Percentiles rank a stretch among this genome's conserved stretches.
phyloP scores from a whole-genome alignment of 345 rosid species.

The Microcos paniculata region DNA sequence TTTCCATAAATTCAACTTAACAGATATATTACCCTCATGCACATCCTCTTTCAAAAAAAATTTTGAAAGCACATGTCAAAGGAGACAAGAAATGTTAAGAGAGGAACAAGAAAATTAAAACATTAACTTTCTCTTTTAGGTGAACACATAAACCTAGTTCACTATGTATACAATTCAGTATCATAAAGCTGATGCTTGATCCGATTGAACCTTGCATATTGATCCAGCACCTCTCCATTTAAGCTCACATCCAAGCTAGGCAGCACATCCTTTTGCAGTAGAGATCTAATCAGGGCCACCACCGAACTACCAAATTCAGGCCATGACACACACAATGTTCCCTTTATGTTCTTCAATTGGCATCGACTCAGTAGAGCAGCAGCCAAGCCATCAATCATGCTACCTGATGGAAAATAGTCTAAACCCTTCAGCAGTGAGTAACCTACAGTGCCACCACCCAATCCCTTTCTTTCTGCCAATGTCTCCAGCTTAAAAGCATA shows the following conservation, averaged over 20 bases:
- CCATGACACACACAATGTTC: slow-evolving; percentile 72
- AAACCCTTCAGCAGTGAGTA: slow-evolving; percentile 45
- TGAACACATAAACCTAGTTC: slow-evolving; percentile 22
- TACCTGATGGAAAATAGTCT: slow-evolving; percentile 87
- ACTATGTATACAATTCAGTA: slow-evolving; percentile 62
- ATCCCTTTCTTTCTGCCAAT: slow-evolving; percentile 48
- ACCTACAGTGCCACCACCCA: slow-evolving; percentile 20
- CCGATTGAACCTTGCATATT: slow-evolving; percentile 24
- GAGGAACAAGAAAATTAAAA: background rate
- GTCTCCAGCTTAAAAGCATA: slow-evolving; percentile 83
- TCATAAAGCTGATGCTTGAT: slow-evolving; percentile 49
- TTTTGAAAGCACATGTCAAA: background rate
- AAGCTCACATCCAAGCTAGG: slow-evolving; percentile 41
- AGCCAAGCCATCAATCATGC: slow-evolving; percentile 78
- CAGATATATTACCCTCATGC: background rate
- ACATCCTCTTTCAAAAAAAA: background rate
- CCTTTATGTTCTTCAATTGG: slow-evolving; percentile 72
- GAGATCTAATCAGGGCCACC: slow-evolving; percentile 45
- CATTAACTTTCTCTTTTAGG: too few species aligned
- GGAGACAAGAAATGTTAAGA: background rate
- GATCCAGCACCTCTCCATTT: slow-evolving; percentile 22
- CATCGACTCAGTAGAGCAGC: slow-evolving; percentile 79
- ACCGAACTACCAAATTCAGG: slow-evolving; percentile 65
- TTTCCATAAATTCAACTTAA: background rate
- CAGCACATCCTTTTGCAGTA: slow-evolving; percentile 47